A percentile compares a stretch with the other conserved stretches of the same genome.
These are phyloP conservation scores for Erysiphe pulchra DNA, from an alignment of 2,329 filamentous ascomycete species.

Conservation along the genomic window DNA sequence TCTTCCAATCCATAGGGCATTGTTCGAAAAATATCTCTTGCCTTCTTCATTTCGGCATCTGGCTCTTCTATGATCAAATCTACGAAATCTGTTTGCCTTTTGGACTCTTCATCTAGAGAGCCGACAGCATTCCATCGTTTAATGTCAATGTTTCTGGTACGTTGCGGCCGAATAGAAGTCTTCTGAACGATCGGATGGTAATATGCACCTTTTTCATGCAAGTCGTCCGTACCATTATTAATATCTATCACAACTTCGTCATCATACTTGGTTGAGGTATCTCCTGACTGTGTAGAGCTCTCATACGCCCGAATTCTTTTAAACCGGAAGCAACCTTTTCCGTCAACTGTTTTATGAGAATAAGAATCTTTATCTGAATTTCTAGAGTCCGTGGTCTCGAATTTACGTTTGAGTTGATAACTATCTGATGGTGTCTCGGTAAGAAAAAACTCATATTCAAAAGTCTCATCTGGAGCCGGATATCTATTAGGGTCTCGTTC, in stretches of 20 bases:
- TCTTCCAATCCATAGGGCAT: conserved; percentile 7
- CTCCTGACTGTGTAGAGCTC: conserved; percentile 29
- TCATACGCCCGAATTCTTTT: conserved; percentile 38
- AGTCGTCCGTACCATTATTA: conserved; percentile 25
- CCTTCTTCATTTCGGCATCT: conserved; percentile 23
- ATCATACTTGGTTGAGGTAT: conserved; percentile 30
- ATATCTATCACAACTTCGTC: conserved; percentile 35
- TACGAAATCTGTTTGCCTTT: conserved; percentile 19
- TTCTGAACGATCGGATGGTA: conserved; percentile 46
- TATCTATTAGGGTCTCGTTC: conserved; percentile 29
- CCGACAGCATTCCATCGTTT: conserved; percentile 5
- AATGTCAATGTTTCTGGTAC: conserved; percentile 34
- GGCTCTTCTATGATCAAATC: conserved; percentile 31
- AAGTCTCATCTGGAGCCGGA: conserved; percentile 28
- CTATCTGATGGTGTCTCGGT: conserved; percentile 22
- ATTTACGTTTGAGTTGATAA: conserved; percentile 31
- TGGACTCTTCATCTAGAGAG: conserved; percentile 18
- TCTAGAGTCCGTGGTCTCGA: conserved; percentile 29
- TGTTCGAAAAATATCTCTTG: conserved; percentile 24
- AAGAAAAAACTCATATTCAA: conserved; percentile 44
- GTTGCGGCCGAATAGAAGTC: conserved; percentile 33
- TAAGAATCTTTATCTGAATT: conserved; percentile 28
- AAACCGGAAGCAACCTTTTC: conserved; percentile 29
- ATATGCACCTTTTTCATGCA: conserved; percentile 30
- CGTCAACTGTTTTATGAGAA: conserved; percentile 20